A percentile compares a stretch with the other conserved stretches of the same genome.
Evolutionary conservation across 192 early-diverging fungal genomes (phyloP).

Genomic region (Rhizophagus prolifer): DNA sequence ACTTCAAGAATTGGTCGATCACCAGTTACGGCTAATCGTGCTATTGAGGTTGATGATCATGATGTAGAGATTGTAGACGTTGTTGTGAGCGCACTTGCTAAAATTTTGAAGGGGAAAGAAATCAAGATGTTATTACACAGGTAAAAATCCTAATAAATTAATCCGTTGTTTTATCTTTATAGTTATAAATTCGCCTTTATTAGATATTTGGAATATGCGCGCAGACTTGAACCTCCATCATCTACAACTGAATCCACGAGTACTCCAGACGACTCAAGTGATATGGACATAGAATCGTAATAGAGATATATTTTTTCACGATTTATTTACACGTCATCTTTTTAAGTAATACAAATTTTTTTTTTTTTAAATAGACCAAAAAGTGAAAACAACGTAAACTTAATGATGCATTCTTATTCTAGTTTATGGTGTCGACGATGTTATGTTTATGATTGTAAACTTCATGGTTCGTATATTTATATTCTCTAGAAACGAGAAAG

Average conservation of each 20-base stretch:
- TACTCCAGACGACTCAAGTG: not conserved
- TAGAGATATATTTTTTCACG: not conserved
- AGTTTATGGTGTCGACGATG: slow-evolving; percentile 29
- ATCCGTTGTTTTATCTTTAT: not conserved
- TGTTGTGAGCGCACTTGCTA: not conserved
- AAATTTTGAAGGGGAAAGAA: slow-evolving; percentile 5
- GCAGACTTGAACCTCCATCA: not conserved
- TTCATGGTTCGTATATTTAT: slow-evolving; percentile 25
- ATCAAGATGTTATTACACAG: not conserved
- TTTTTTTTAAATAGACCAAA: not conserved
- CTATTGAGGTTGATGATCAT: not conserved
- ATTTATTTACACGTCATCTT: not conserved
- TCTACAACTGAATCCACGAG: not conserved
- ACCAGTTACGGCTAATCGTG: not conserved
- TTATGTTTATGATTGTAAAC: slow-evolving; percentile 28
- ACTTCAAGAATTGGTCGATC: slow-evolving; percentile 2
- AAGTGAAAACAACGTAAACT: not conserved
- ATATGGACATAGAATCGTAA: not conserved
- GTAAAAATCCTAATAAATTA: not conserved
- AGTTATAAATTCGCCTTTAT: not conserved
- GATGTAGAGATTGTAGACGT: slow-evolving; percentile 1
- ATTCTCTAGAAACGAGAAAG: too few relatives aligned
- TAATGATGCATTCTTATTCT: slow-evolving; percentile 16
- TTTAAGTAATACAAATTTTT: not conserved
- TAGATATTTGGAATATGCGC: slow-evolving; percentile 10